These are phyloP conservation scores for Tetragonia tetragonoides DNA, from an alignment of 148 eudicot species.

Conservation along the genomic window DNA sequence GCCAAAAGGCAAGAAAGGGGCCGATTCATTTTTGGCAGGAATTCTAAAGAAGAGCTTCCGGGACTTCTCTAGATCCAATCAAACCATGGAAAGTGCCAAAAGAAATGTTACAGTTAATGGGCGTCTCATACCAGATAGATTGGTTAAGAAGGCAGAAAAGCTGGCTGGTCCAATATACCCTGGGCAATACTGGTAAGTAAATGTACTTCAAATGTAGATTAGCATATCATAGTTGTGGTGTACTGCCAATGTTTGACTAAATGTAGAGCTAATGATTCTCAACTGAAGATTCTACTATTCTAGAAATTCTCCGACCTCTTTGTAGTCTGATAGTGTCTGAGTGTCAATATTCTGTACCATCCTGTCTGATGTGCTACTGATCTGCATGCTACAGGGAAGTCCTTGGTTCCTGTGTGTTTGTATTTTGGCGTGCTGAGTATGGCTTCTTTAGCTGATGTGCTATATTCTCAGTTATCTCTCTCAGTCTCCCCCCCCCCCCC, in stretches of 20 bases:
- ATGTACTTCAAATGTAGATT: constrained; percentile 1
- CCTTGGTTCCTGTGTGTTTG: background rate
- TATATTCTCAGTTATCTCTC: background rate
- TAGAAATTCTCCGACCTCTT: background rate
- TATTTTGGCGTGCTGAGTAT: background rate
- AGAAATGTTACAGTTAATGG: constrained; percentile 71
- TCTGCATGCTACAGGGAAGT: background rate
- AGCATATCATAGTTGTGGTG: background rate
- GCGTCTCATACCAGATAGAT: constrained; percentile 61
- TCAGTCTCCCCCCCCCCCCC: background rate
- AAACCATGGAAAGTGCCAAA: constrained; percentile 40
- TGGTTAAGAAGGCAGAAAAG: constrained; percentile 85
- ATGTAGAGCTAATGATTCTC: background rate
- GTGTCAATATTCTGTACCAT: background rate
- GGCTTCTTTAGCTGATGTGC: background rate
- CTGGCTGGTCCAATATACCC: constrained; percentile 76
- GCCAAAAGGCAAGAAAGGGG: constrained; percentile 49
- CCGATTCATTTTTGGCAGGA: constrained; percentile 64
- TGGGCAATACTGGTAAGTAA: constrained; percentile 82
- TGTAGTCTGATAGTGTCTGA: background rate
- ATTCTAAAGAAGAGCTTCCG: constrained; percentile 65
- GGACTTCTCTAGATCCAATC: constrained; percentile 47
- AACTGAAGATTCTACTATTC: background rate
- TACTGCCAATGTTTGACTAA: background rate
- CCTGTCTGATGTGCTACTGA: background rate